These are phyloP conservation scores for Nymphaea colorata DNA, from an alignment of 164 flowering plant genomes.

Conservation along the genomic window DNA sequence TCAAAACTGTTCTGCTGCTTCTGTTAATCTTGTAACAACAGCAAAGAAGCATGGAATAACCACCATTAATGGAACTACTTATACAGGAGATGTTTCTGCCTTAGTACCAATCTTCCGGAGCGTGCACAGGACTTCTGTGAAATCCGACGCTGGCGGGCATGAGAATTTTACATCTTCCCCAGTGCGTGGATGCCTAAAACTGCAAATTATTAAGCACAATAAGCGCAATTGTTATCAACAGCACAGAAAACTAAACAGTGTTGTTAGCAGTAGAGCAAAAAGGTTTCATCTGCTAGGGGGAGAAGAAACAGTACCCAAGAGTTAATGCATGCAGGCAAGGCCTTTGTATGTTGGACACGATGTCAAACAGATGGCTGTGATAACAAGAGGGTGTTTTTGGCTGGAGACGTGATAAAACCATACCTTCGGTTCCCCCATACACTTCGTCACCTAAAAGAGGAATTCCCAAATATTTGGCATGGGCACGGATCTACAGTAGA, in stretches of 20 bases:
- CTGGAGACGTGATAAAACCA: slow-evolving; percentile 68
- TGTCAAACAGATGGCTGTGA: slow-evolving; percentile 28
- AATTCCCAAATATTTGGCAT: slow-evolving; percentile 76
- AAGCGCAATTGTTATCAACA: not conserved
- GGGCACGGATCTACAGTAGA: slow-evolving; percentile 68
- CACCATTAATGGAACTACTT: not conserved
- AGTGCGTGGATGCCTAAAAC: slow-evolving; percentile 77
- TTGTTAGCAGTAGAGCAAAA: not conserved
- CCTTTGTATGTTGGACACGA: slow-evolving; percentile 52
- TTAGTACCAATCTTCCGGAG: slow-evolving; percentile 31
- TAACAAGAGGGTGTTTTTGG: slow-evolving; percentile 28
- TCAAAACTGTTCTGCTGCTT: too few species aligned
- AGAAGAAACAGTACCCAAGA: slow-evolving; percentile 50
- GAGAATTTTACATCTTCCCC: slow-evolving; percentile 43
- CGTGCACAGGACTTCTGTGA: slow-evolving; percentile 36
- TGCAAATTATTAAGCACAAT: slow-evolving; percentile 12
- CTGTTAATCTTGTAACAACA: too few species aligned
- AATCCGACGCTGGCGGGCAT: slow-evolving; percentile 70
- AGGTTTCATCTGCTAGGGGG: not conserved
- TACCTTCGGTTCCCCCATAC: slow-evolving; percentile 79
- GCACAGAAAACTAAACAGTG: not conserved
- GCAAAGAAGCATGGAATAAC: too few species aligned
- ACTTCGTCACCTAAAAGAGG: slow-evolving; percentile 93
- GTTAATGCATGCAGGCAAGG: slow-evolving; percentile 90
- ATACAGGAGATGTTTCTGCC: slow-evolving; percentile 15